A percentile compares a stretch with the other conserved stretches of the same genome.
phyloP scores from a whole-genome alignment of 2,329 filamentous ascomycete genomes.

The Pseudogymnoascus sp. region DNA sequence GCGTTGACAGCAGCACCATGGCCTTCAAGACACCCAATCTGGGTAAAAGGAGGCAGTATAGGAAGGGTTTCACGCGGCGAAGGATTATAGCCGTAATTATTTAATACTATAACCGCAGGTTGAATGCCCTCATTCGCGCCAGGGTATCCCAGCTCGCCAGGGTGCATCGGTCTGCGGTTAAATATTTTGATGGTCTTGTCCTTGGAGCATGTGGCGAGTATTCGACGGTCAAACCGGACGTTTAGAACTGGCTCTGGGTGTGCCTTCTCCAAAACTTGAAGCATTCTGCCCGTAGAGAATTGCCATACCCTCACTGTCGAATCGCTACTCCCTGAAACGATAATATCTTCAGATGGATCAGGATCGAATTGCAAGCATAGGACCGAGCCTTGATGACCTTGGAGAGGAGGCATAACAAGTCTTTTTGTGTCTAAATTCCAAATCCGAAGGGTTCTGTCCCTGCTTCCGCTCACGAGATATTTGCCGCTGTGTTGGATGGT shows the following conservation, averaged over 20 bases:
- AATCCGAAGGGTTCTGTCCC: constrained; percentile 79
- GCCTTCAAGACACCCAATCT: constrained; percentile 74
- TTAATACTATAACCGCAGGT: constrained; percentile 45
- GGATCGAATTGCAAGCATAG: constrained; percentile 94
- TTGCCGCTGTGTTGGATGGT: constrained; percentile 82
- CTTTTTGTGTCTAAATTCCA: constrained; percentile 84
- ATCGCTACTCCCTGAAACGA: constrained; percentile 95
- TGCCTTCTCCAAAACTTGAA: constrained; percentile 69
- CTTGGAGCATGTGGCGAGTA: constrained; percentile 93
- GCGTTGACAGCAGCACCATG: constrained; percentile 93
- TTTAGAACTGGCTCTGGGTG: constrained; percentile 91
- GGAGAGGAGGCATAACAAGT: constrained; percentile 65
- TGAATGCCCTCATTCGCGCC: constrained; percentile 36
- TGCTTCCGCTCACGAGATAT: constrained; percentile 86
- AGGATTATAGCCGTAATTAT: constrained; percentile 48
- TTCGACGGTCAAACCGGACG: constrained; percentile 82
- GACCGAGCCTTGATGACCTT: constrained; percentile 78
- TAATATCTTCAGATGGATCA: constrained; percentile 75
- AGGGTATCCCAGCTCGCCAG: constrained; percentile 52
- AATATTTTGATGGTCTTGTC: constrained; percentile 97
- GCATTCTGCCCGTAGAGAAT: constrained; percentile 80
- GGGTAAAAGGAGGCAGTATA: constrained; percentile 59
- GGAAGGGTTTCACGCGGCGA: constrained; percentile 41
- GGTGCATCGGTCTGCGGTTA: constrained; percentile 65
- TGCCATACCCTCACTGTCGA: constrained; percentile 85